Evolutionary conservation across 495 filamentous ascomycete genomes (phyloP).

Genomic region (Coniosporium apollinis): DNA sequence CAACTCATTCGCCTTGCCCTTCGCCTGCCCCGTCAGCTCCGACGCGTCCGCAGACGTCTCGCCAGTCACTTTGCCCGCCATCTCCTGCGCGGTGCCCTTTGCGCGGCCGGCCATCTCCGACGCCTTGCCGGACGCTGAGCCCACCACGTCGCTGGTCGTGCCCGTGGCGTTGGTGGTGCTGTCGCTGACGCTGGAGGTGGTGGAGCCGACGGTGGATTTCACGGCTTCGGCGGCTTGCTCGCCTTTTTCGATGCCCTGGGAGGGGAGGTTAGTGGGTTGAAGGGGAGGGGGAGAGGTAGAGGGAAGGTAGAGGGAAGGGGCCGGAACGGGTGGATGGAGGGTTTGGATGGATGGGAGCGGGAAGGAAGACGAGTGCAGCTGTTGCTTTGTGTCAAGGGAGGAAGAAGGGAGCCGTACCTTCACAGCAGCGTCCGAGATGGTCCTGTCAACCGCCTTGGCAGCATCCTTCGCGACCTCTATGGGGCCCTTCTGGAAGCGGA

Average conservation of each 20-base stretch:
- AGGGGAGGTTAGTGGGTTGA: too few relatives aligned
- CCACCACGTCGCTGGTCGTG: background rate
- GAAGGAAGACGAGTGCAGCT: too few relatives aligned
- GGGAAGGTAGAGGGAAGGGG: too few relatives aligned
- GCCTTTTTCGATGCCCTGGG: constrained; percentile 43
- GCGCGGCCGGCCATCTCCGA: constrained; percentile 28
- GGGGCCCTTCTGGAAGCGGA: constrained; percentile 17
- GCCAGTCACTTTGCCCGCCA: constrained; percentile 23
- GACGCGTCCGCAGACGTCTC: constrained; percentile 11
- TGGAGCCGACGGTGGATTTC: constrained; percentile 25
- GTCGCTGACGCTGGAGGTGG: background rate
- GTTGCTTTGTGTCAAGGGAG: too few relatives aligned
- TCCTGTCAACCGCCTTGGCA: constrained; percentile 36
- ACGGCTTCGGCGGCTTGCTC: constrained; percentile 28
- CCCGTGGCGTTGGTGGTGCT: background rate
- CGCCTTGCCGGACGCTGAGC: background rate
- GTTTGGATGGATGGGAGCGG: too few relatives aligned
- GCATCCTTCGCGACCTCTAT: constrained; percentile 39
- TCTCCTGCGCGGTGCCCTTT: constrained; percentile 28
- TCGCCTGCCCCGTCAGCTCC: constrained; percentile 29
- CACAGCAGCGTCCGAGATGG: constrained; percentile 35
- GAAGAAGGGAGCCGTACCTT: too few relatives aligned
- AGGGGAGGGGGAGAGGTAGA: too few relatives aligned
- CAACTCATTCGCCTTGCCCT: constrained; percentile 27
- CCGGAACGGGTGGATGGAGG: too few relatives aligned